Base-by-base conservation (phyloP, 495 filamentous ascomycete species). In the Talaromyces thailandensis region DNA sequence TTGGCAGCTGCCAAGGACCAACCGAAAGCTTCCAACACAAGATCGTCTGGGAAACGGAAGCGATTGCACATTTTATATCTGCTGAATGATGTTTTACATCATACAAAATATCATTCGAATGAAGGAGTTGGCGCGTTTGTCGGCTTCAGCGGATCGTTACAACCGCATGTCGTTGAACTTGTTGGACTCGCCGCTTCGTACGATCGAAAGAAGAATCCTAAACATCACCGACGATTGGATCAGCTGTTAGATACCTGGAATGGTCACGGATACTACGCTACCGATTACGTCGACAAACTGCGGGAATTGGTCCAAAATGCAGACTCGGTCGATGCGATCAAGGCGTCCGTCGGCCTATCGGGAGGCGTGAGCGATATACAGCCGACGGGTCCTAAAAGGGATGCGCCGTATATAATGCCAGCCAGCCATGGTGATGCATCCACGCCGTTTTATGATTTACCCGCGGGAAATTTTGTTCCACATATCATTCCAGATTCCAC, bases 1-100 rank as follows among this genome's bases (percentile, higher is more conserved):
- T 69, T 64, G 60, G 52, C 63, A 61, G 28, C 51, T 28, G 51
- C 31, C 43, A 56, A 53, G 32, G 58, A 63, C 11, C 63, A 53
- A 8, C 37, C 24, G 6, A 65, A 67, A 29, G 43, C 48, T 25
- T 58, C 64, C 56, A 55, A 29, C 63, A 65, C 64, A 64, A 65
- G 64, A 62, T 63, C 67, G 18, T 91, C 89, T 18, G 75, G 76
- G 18, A 88, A 85, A 74, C 83, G 89, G 56, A 88, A 84, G 67
- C 80, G 86, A 8, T 81, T 96, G 29, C 87, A 93, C 72, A 71
- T 94, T 9, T 84, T 96, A 14, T 96, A 96, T 73, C 75, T 96
- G 45, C 65, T 95, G 56, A 91, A 88, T 71, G 92, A 96, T 75
- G 68, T 92, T 16, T 78, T 96, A n/a, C 85, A 93, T 70, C 88